Base-by-base conservation (phyloP, 148 eudicot genomes). In the Vaccinium myrtillus region DNA sequence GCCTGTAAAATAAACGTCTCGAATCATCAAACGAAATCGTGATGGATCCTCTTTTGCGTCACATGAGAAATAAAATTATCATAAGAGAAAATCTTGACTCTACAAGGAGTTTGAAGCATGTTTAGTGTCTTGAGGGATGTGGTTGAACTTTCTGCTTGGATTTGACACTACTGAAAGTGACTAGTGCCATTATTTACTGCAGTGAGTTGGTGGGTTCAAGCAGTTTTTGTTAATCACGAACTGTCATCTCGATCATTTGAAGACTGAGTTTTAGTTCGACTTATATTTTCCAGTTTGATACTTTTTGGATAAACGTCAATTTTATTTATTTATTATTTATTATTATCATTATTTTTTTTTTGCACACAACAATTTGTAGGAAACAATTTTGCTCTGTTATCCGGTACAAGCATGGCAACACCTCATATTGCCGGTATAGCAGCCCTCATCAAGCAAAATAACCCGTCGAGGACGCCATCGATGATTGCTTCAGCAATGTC, bases 371-470 rank as follows among this genome's bases (percentile, higher is more conserved):
- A 27, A 69, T 69, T 12, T 67, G 36, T 67, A 96, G 99, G 99
- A 15, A 43, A 83, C 78, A 80, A 85, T 84, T 97, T 94, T 54
- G 98, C 94, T 2, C 65, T 97, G 23, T 83, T 91, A 86, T 97
- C 98, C 21, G 98, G 99, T 6, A 94, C 98, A 7, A 97, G 99
- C 89, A 95, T 97, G 99, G 98, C 99, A 83, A 88, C 94, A 23
- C 98, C 99, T 39, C 98, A 95, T 80, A 83, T 97, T 70, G 99
- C 96, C 27, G 99, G 98, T 54, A 89, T 97, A 84, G 99, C 95
- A 39, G 99, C 99, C 73, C 80, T 94, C 14, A 90, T 97, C 81
- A 92, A 95, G 91, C 99, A 97, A 80, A 83, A 79, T 13, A 86
- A 97, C 77, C 96, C 98, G 10, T 79, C 86, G 32, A 95, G 98